Evolutionary conservation across 495 filamentous ascomycete species (phyloP).

Genomic region (Hypoxylon cercidicola): DNA sequence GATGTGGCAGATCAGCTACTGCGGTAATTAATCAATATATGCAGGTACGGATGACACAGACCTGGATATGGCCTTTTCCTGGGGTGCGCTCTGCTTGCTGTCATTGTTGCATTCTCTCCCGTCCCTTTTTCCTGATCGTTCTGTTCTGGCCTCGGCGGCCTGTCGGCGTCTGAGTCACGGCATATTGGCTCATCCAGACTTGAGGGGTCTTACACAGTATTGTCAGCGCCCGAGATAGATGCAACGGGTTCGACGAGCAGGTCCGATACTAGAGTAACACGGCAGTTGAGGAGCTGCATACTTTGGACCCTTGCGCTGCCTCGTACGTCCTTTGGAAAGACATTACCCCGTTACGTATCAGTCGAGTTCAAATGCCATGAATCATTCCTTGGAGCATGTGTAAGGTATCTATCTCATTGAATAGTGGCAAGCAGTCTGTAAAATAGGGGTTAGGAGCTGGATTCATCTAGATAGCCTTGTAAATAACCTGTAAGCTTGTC

Average conservation of each 20-base stretch:
- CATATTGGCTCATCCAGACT: slow-evolving; percentile 10
- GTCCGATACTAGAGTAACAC: slow-evolving; percentile 4
- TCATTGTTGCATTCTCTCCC: slow-evolving; percentile 24
- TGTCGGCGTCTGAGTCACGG: slow-evolving; percentile 9
- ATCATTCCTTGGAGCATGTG: too few relatives aligned
- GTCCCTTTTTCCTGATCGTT: slow-evolving; percentile 5
- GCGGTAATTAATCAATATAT: slow-evolving; percentile 39
- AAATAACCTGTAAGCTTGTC: too few relatives aligned
- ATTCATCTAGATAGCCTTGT: too few relatives aligned
- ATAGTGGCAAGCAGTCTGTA: too few relatives aligned
- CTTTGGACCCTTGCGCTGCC: too few relatives aligned
- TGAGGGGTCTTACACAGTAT: slow-evolving; percentile 9
- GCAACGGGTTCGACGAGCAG: background rate
- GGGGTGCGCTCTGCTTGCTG: slow-evolving; percentile 9
- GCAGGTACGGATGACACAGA: slow-evolving; percentile 33
- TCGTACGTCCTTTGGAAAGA: too few relatives aligned
- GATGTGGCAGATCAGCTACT: slow-evolving; percentile 26
- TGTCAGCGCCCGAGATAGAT: slow-evolving; percentile 5
- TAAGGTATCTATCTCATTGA: too few relatives aligned
- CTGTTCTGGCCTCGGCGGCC: slow-evolving; percentile 13
- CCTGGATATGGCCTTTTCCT: slow-evolving; percentile 14
- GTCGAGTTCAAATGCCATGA: too few relatives aligned
- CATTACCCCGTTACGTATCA: too few relatives aligned
- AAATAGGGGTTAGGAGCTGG: too few relatives aligned
- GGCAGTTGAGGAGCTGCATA: slow-evolving; percentile 2